Base-by-base conservation (phyloP, 495 filamentous ascomycete species). In the Podospora sp. region DNA sequence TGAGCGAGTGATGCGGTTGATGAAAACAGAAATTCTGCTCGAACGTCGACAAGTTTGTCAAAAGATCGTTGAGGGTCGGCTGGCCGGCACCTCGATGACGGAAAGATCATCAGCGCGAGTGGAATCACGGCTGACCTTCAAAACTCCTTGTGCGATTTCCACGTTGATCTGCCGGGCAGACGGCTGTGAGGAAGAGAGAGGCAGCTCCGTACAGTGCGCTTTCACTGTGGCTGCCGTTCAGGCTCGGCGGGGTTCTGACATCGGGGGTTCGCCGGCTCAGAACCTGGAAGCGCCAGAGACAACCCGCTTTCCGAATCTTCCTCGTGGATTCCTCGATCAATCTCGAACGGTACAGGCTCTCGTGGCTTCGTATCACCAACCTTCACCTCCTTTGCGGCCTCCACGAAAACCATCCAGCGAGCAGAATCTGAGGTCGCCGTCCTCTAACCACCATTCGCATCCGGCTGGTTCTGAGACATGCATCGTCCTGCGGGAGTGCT, bases 401-500 rank as follows among this genome's bases (percentile, higher is more conserved):
- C 40, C 40, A 46, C 40, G 40, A 46, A 46, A 46, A 46, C 40
- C 11, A 46, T 18, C 16, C 40, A 46, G 40, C 40, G 11, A 46
- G 40, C 40, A 46, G 8, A 56, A 24, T 57, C 52, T 56, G 69
- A 71, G 66, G 69, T 68, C 55, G 69, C 52, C 55, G 9, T 49
- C 65, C 56, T 64, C 63, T 67, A 35, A 62, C 33, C 57, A 68
- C 58, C 57, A 65, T 21, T 68, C 36, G 69, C 66, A 60, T 55
- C 57, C 52, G 60, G 40, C 40, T 46, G 40, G 58, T 66, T 65
- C 53, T 71, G 69, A 73, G 71, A 73, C 71, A 73, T 73, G 66
- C 71, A 71, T 46, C 22, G 35, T 69, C 67, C 67, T 72, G 70
- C 69, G 52, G 69, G 69, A 69, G 71, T 64, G 69, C 72, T 73